Evolutionary conservation across 768 basidiomycete species (phyloP).

Genomic region (Termitomyces sp.): DNA sequence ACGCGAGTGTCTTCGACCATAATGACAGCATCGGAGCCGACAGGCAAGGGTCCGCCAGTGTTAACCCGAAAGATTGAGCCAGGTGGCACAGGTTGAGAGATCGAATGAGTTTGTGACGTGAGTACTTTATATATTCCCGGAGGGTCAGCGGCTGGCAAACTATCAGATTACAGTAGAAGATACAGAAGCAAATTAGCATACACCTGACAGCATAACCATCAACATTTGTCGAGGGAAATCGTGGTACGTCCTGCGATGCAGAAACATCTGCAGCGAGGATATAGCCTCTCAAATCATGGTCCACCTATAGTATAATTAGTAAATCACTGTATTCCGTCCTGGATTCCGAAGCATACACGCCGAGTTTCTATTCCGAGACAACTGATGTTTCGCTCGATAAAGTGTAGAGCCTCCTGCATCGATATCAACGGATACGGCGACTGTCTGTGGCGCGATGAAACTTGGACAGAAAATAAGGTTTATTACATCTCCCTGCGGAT

Average conservation of each 20-base stretch:
- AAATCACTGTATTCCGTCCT: not conserved
- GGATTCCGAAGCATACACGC: slow-evolving; percentile 32
- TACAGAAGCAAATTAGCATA: slow-evolving; percentile 24
- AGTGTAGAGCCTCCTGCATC: slow-evolving; percentile 56
- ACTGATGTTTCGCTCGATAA: slow-evolving; percentile 45
- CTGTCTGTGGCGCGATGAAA: slow-evolving; percentile 62
- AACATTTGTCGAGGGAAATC: slow-evolving; percentile 68
- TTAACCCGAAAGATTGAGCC: slow-evolving; percentile 72
- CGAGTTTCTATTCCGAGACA: slow-evolving; percentile 34
- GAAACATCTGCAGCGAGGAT: slow-evolving; percentile 74
- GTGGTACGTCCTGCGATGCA: slow-evolving; percentile 61
- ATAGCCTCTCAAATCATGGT: slow-evolving; percentile 52
- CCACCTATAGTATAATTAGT: slow-evolving; percentile 42
- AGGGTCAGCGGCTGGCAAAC: slow-evolving; percentile 48
- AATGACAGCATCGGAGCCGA: slow-evolving; percentile 72
- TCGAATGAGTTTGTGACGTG: slow-evolving; percentile 47
- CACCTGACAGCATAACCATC: slow-evolving; percentile 85
- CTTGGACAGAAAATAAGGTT: slow-evolving; percentile 28
- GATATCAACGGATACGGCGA: slow-evolving; percentile 76
- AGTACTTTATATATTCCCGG: slow-evolving; percentile 67
- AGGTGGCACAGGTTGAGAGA: slow-evolving; percentile 41
- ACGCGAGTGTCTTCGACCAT: slow-evolving; percentile 93
- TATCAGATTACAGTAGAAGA: not conserved
- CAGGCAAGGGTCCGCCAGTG: slow-evolving; percentile 79
- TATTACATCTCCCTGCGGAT: not conserved